Conservation (phyloP, 371 early-diverging fungal genomes). For the Mortierella sp. region DNA sequence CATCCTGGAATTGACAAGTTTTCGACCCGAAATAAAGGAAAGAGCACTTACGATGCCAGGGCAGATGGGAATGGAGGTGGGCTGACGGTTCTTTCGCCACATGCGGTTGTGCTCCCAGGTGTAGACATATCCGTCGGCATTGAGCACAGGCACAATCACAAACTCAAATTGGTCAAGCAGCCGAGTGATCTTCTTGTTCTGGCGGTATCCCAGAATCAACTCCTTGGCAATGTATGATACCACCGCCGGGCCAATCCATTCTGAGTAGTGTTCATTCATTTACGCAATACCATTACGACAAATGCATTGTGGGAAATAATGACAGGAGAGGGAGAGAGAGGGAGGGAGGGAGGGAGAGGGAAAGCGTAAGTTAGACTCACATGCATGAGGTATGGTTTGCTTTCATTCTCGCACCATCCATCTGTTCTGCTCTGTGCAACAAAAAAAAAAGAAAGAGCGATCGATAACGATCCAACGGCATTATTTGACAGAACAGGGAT, state of each 20-base stretch:
- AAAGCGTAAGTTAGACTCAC: background rate
- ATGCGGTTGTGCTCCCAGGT: constrained; percentile 63
- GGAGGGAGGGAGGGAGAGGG: background rate
- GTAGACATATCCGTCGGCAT: constrained; percentile 74
- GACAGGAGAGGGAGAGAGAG: no score
- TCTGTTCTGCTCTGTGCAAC: background rate
- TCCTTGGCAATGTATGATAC: constrained; percentile 57
- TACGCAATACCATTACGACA: no score
- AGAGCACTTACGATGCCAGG: constrained; percentile 33
- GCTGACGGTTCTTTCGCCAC: constrained; percentile 75
- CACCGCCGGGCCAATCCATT: constrained; percentile 58
- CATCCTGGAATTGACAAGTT: background rate
- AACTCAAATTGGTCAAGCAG: constrained; percentile 61
- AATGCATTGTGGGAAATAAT: no score
- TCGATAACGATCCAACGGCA: background rate
- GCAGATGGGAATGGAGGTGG: constrained; percentile 55
- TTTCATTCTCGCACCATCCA: background rate
- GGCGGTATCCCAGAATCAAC: constrained; percentile 47
- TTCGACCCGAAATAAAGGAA: background rate
- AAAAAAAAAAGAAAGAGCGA: background rate
- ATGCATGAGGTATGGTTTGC: background rate
- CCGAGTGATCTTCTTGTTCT: constrained; percentile 46
- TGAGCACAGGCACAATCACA: constrained; percentile 68
- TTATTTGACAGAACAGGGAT: background rate
- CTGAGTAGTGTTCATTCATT: no score